A percentile compares a stretch with the other conserved stretches of the same genome.
These are phyloP conservation scores for Blastomyces gilchristii DNA, from an alignment of 2,329 filamentous ascomycete genomes.

Conservation along the genomic window DNA sequence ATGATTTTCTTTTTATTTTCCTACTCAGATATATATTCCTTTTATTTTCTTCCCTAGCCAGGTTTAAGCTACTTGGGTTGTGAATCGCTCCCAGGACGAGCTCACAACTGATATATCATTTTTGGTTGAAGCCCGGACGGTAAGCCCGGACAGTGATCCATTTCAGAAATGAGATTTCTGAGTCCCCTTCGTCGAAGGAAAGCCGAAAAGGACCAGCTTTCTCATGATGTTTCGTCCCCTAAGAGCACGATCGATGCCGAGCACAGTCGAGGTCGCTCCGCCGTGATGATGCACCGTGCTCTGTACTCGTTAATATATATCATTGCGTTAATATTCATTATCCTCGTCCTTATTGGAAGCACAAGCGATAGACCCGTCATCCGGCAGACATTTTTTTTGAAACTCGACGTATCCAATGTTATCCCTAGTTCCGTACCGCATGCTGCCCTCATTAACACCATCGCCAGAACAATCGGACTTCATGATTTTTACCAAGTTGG, in stretches of 20 bases:
- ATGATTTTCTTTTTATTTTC: not conserved
- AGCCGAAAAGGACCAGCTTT: not conserved
- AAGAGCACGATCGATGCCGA: not conserved
- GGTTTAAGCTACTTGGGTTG: not conserved
- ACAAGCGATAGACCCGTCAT: slow-evolving; percentile 53
- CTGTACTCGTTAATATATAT: slow-evolving; percentile 61
- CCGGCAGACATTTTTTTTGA: slow-evolving; percentile 69
- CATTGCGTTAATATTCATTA: slow-evolving; percentile 63
- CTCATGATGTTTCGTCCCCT: not conserved
- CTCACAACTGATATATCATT: not conserved
- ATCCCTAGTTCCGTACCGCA: slow-evolving; percentile 64
- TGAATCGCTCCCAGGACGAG: not conserved
- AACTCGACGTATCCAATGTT: slow-evolving; percentile 71
- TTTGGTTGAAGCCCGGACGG: not conserved
- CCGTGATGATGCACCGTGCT: slow-evolving; percentile 45
- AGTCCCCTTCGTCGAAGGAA: slow-evolving; percentile 1
- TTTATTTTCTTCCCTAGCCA: not conserved
- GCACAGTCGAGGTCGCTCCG: not conserved
- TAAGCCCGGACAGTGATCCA: not conserved
- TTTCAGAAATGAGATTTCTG: not conserved
- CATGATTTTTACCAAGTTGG: slow-evolving; percentile 94
- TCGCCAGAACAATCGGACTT: slow-evolving; percentile 73
- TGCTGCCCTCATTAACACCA: slow-evolving; percentile 68
- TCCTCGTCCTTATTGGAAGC: slow-evolving; percentile 72
- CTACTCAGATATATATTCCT: not conserved